Percentiles rank a stretch among this genome's conserved stretches.
These are phyloP conservation scores for Aspergillus funiculosus DNA, from an alignment of 495 filamentous ascomycete genomes.

Conservation along the genomic window DNA sequence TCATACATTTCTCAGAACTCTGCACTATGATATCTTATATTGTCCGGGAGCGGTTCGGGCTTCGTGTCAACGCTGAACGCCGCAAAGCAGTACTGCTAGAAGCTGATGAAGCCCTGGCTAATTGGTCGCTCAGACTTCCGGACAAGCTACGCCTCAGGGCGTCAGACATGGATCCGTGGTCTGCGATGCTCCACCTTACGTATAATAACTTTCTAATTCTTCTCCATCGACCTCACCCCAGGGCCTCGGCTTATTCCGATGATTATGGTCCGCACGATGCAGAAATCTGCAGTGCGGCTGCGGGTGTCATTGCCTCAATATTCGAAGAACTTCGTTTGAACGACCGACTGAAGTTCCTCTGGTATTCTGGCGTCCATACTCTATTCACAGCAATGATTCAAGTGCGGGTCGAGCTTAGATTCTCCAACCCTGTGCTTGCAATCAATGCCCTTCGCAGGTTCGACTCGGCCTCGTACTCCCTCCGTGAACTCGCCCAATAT, in stretches of 20 bases:
- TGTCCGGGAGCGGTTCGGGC: constrained; percentile 39
- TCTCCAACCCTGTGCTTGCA: constrained; percentile 45
- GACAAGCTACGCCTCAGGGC: constrained; percentile 39
- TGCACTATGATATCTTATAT: constrained; percentile 45
- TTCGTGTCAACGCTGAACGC: constrained; percentile 35
- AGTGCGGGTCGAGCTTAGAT: constrained; percentile 45
- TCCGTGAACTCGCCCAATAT: constrained; percentile 41
- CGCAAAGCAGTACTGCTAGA: constrained; percentile 41
- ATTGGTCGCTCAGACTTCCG: constrained; percentile 42
- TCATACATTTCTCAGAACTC: constrained; percentile 43
- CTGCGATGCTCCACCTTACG: constrained; percentile 44
- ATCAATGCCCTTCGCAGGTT: constrained; percentile 47
- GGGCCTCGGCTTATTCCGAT: constrained; percentile 40
- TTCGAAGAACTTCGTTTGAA: constrained; percentile 45
- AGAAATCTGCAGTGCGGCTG: constrained; percentile 43
- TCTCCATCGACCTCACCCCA: constrained; percentile 44
- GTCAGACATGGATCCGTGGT: constrained; percentile 45
- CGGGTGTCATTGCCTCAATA: constrained; percentile 46
- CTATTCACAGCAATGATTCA: constrained; percentile 49
- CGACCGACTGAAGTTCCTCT: constrained; percentile 43
- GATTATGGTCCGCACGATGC: constrained; percentile 43
- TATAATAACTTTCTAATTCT: constrained; percentile 50
- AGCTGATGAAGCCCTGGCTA: constrained; percentile 42
- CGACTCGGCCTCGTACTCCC: constrained; percentile 41
- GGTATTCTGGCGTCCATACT: constrained; percentile 44